These are phyloP conservation scores for Gardenia jasminoides DNA, from an alignment of 257 asterid species.

Conservation along the genomic window DNA sequence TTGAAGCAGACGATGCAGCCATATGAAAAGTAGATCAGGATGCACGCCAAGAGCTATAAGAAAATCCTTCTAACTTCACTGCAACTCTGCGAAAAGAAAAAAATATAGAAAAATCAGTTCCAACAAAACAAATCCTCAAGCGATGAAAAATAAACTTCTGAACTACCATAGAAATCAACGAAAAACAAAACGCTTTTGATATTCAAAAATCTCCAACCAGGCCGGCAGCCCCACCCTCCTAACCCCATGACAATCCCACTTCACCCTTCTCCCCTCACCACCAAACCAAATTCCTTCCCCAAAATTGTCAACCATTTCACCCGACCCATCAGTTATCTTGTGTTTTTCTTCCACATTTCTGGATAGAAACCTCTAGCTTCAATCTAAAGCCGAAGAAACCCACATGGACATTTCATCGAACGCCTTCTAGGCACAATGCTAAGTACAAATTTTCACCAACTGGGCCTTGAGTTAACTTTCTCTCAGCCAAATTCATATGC, in stretches of 20 bases:
- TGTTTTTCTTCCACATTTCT: no score
- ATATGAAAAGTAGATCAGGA: slow-evolving; percentile 3
- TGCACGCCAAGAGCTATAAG: not conserved
- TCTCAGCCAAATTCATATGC: no score
- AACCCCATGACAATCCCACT: not conserved
- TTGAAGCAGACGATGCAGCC: slow-evolving; percentile 23
- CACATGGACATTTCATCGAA: not conserved
- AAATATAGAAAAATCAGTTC: no score
- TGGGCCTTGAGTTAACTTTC: not conserved
- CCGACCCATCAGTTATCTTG: not conserved
- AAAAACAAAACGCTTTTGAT: not conserved
- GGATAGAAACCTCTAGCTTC: not conserved
- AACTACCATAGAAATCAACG: not conserved
- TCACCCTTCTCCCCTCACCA: not conserved
- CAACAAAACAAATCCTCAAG: no score
- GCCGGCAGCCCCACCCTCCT: not conserved
- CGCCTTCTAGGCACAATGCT: not conserved
- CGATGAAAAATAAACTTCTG: not conserved
- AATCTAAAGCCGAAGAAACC: not conserved
- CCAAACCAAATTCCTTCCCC: not conserved
- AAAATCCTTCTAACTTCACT: not conserved
- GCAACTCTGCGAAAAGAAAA: not conserved
- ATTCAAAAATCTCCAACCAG: not conserved
- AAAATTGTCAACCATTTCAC: not conserved
- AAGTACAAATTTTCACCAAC: not conserved